A percentile compares a stretch with the other conserved stretches of the same genome.
Evolutionary conservation across 495 filamentous ascomycete species (phyloP).

Genomic region (Neurospora sp.): DNA sequence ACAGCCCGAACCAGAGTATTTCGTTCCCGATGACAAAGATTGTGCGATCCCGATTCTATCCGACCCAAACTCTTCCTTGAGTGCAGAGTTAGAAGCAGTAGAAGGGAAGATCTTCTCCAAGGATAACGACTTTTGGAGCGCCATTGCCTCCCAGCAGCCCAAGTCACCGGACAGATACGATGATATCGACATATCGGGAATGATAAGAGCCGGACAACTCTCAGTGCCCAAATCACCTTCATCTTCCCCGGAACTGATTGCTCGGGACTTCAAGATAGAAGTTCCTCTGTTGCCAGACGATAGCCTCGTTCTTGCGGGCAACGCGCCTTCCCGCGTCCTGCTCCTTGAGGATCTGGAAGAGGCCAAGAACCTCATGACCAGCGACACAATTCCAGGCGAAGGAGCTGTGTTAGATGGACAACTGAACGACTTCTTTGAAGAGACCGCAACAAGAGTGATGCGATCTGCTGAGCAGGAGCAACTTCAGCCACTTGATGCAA

Average conservation of each 20-base stretch:
- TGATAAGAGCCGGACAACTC: slow-evolving; percentile 16
- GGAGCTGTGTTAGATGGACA: slow-evolving; percentile 26
- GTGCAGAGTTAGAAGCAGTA: slow-evolving; percentile 36
- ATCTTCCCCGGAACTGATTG: background rate
- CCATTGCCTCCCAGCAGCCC: background rate
- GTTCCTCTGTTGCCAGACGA: slow-evolving; percentile 13
- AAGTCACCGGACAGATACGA: slow-evolving; percentile 11
- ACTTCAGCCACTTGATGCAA: slow-evolving; percentile 47
- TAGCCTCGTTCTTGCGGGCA: background rate
- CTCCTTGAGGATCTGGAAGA: slow-evolving; percentile 6
- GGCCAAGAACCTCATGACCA: slow-evolving; percentile 14
- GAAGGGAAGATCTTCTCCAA: slow-evolving; percentile 24
- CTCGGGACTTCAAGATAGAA: slow-evolving; percentile 16
- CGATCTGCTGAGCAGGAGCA: slow-evolving; percentile 50
- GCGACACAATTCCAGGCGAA: slow-evolving; percentile 5
- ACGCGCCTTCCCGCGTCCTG: slow-evolving; percentile 10
- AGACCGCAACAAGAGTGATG: slow-evolving; percentile 33
- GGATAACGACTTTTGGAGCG: slow-evolving; percentile 14
- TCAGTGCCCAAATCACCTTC: background rate
- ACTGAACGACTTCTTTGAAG: slow-evolving; percentile 32
- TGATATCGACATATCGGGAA: slow-evolving; percentile 12
- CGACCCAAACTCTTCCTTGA: slow-evolving; percentile 35
- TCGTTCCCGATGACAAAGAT: slow-evolving; percentile 34
- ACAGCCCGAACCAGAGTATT: slow-evolving; percentile 26
- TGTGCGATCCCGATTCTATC: slow-evolving; percentile 45